phyloP scores from a whole-genome alignment of 148 eudicot genomes.

The Vaccinium darrowii region DNA sequence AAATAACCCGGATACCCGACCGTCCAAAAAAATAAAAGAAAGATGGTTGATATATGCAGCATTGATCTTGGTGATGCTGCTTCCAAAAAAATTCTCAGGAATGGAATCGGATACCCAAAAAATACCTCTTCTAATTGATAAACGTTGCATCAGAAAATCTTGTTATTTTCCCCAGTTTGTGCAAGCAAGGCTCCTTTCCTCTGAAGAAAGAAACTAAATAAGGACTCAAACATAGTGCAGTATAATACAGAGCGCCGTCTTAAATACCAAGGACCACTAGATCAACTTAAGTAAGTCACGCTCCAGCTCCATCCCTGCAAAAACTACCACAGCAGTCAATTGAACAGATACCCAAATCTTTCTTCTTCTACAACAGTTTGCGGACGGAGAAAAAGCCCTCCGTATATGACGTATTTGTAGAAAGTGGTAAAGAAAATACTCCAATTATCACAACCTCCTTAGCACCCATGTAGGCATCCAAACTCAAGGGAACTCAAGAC shows the following conservation, averaged over 20 bases:
- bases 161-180: neutral
- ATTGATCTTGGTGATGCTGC: conserved; percentile 68
- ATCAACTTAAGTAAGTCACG: neutral
- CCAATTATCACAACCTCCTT: neutral
- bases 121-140: neutral
- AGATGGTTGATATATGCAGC: conserved; percentile 35
- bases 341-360: neutral
- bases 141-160: neutral
- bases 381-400: neutral
- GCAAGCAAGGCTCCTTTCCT: no score
- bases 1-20: no score
- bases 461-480: neutral
- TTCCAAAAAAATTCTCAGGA: conserved; percentile 33
- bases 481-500: neutral
- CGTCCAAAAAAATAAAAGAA: no score
- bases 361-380: neutral
- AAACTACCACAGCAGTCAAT: neutral
- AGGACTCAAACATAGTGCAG: neutral
- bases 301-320: neutral
- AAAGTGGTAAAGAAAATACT: neutral
- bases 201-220: neutral
- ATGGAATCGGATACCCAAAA: conserved; percentile 25
- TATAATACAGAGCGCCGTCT: neutral
- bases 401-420: neutral
- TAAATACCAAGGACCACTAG: neutral